phyloP scores from a whole-genome alignment of 768 basidiomycete species.

The Chiua virens region DNA sequence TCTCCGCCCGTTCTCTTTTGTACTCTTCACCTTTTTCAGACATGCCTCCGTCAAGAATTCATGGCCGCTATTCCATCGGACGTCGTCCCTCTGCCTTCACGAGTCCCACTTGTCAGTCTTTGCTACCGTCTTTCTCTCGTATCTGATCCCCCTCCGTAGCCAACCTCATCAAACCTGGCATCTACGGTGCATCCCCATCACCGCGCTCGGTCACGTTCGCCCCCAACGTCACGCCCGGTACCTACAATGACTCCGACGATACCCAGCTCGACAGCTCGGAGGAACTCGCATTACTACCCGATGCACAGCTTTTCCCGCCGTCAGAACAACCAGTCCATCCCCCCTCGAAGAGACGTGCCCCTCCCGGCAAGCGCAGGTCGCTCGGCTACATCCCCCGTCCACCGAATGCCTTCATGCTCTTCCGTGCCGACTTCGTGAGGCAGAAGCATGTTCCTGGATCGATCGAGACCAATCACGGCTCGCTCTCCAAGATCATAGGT shows the following conservation, averaged over 20 bases:
- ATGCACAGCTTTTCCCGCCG: slow-evolving; percentile 54
- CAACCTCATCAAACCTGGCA: slow-evolving; percentile 49
- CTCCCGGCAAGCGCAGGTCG: slow-evolving; percentile 63
- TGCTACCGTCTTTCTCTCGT: not conserved
- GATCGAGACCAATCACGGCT: slow-evolving; percentile 50
- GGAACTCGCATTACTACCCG: slow-evolving; percentile 32
- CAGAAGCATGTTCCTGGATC: slow-evolving; percentile 52
- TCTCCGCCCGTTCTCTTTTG: slow-evolving; percentile 13
- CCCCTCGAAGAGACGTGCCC: slow-evolving; percentile 46
- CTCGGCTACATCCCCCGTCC: slow-evolving; percentile 39
- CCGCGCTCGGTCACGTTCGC: slow-evolving; percentile 61
- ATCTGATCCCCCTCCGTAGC: slow-evolving; percentile 16
- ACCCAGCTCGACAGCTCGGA: slow-evolving; percentile 20
- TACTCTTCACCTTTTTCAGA: slow-evolving; percentile 32
- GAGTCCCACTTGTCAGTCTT: slow-evolving; percentile 21
- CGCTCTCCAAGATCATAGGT: slow-evolving; percentile 50
- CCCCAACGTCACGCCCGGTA: slow-evolving; percentile 58
- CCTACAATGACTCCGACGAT: slow-evolving; percentile 42
- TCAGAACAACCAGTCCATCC: slow-evolving; percentile 41
- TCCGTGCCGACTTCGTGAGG: slow-evolving; percentile 36
- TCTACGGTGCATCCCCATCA: slow-evolving; percentile 46
- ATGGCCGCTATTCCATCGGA: slow-evolving; percentile 31
- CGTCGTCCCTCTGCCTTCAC: slow-evolving; percentile 43
- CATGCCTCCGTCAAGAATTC: slow-evolving; percentile 21
- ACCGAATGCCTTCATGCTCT: slow-evolving; percentile 38